A percentile compares a stretch with the other conserved stretches of the same genome.
Conservation (phyloP, 2,329 filamentous ascomycete species). For the Scedosporium minutisporum region DNA sequence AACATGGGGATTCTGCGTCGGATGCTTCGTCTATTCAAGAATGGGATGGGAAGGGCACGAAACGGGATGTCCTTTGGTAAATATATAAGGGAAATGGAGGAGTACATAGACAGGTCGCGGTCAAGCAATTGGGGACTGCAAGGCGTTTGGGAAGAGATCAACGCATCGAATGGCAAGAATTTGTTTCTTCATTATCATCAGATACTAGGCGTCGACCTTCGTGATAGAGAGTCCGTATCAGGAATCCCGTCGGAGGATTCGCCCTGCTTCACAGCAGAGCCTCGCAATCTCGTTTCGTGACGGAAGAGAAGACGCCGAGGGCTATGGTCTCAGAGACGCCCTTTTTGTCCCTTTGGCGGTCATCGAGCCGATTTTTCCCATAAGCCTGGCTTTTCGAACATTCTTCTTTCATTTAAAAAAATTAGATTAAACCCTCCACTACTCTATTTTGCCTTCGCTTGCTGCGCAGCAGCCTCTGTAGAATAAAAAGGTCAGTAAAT, state of each 20-base stretch:
- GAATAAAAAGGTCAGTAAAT: background rate
- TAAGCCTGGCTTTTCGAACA: background rate
- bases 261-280: background rate
- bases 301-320: background rate
- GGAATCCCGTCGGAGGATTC: background rate
- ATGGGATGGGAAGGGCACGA: slow-evolving; percentile 29
- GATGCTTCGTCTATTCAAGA: slow-evolving; percentile 17
- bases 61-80: slow-evolving; percentile 31
- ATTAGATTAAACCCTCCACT: background rate
- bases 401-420: background rate
- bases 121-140: background rate
- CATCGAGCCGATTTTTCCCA: background rate
- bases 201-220: background rate
- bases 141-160: background rate
- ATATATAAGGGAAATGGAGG: slow-evolving; percentile 11
- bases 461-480: slow-evolving; percentile 47
- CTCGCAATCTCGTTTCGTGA: background rate
- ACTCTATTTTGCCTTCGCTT: slow-evolving; percentile 43
- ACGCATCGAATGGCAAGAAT: background rate
- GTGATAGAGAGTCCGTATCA: background rate
- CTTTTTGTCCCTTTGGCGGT: background rate
- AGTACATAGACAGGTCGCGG: background rate
- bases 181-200: background rate
- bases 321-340: background rate
- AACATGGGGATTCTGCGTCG: slow-evolving; percentile 21